Evolutionary conservation across 139 green algal species (phyloP).

Genomic region (Closterium sp.): DNA sequence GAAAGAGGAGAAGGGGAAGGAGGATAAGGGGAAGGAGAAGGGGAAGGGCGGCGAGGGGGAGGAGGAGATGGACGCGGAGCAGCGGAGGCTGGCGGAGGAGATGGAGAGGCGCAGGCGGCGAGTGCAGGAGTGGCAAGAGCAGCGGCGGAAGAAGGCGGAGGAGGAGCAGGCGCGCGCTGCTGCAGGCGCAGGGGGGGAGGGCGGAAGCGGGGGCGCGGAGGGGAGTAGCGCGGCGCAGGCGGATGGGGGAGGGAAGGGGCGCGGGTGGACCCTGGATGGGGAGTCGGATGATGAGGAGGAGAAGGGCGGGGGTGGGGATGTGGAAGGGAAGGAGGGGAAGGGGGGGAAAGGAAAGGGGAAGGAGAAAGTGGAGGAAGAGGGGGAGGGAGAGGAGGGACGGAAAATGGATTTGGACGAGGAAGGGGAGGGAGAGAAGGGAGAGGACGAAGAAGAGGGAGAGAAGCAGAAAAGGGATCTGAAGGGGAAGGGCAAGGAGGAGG

Average conservation of each 20-base stretch:
- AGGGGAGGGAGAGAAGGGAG: background rate
- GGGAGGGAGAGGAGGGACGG: background rate
- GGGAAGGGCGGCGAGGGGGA: background rate
- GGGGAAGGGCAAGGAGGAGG: constrained; percentile 13
- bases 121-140: constrained; percentile 37
- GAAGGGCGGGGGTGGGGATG: background rate
- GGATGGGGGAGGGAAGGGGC: background rate
- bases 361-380: background rate
- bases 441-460: constrained; percentile 11
- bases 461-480: background rate
- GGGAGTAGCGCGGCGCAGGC: background rate
- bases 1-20: constrained; percentile 30
- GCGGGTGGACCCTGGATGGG: constrained; percentile 13
- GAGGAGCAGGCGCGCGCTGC: background rate
- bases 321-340: background rate
- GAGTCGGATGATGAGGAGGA: constrained; percentile 22
- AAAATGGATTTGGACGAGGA: background rate
- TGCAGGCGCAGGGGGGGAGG: background rate
- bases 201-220: background rate
- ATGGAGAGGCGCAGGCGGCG: constrained; percentile 20
- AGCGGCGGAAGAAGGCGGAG: background rate
- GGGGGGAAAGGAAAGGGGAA: background rate
- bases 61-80: constrained; percentile 26
- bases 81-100: constrained; percentile 32
- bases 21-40: background rate